These are phyloP conservation scores for Monosporascus cannonballus DNA, from an alignment of 2,329 filamentous ascomycete species.

Conservation along the genomic window DNA sequence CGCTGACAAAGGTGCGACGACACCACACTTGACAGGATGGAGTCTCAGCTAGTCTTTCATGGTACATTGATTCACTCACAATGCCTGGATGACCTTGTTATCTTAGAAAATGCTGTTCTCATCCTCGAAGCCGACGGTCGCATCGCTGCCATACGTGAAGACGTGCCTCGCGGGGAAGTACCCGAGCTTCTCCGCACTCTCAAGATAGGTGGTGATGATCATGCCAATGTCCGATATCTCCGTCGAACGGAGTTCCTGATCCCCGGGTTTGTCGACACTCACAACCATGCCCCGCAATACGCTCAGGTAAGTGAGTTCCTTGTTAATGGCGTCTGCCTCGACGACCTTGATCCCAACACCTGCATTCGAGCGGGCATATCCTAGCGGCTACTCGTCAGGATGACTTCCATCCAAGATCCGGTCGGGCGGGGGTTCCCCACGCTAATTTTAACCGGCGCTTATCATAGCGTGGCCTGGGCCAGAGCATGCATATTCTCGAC, in stretches of 20 bases:
- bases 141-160: slow-evolving; percentile 19
- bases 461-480: slow-evolving; percentile 38
- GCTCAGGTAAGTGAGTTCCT: slow-evolving; percentile 24
- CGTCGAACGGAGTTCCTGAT: slow-evolving; percentile 44
- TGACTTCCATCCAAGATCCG: no score
- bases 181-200: slow-evolving; percentile 6
- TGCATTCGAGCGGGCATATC: no score
- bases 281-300: slow-evolving; percentile 61
- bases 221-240: slow-evolving; percentile 25
- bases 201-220: slow-evolving; percentile 5
- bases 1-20: background rate
- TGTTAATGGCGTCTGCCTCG: slow-evolving; percentile 21
- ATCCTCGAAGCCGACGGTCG: slow-evolving; percentile 19
- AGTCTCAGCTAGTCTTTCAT: slow-evolving; percentile 25
- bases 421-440: no score
- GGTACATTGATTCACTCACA: slow-evolving; percentile 37
- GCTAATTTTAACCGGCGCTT: no score
- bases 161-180: slow-evolving; percentile 10
- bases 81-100: slow-evolving; percentile 24
- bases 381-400: no score
- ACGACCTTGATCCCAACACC: no score
- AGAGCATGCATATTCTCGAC: slow-evolving; percentile 49
- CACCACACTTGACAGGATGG: slow-evolving; percentile 1
- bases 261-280: slow-evolving; percentile 59
- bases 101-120: slow-evolving; percentile 33